Evolutionary conservation across 805 yeast species (phyloP).

Genomic region (Lachancea mirantina): DNA sequence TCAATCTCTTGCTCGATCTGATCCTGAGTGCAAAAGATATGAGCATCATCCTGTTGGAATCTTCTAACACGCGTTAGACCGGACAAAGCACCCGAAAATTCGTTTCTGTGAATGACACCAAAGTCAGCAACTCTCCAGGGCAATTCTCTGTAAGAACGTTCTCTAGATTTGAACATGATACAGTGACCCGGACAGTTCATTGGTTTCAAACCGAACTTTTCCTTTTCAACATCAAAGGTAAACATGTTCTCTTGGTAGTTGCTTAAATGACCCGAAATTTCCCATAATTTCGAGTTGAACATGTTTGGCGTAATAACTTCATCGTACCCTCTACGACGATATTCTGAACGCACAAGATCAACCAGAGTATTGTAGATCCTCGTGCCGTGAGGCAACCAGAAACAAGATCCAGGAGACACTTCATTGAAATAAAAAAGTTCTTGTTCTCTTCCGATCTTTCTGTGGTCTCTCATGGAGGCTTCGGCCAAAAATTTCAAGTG

Average conservation of each 20-base stretch:
- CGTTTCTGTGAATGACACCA: constrained; percentile 96
- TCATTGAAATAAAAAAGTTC: constrained; percentile 93
- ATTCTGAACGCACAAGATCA: constrained; percentile 74
- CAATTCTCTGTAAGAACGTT: constrained; percentile 91
- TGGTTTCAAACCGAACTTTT: constrained; percentile 88
- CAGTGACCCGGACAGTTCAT: constrained; percentile 94
- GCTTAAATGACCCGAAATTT: constrained; percentile 97
- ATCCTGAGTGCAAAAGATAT: constrained; percentile 88
- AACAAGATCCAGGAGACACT: constrained; percentile 95
- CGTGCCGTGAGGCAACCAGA: constrained; percentile 99
- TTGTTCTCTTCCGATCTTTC: constrained; percentile 94
- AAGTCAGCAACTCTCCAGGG: constrained; percentile 99
- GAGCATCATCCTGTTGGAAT: constrained; percentile 99
- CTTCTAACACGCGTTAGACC: constrained; percentile 96
- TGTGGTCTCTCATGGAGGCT: constrained; percentile 92
- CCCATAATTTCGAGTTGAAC: constrained; percentile 97
- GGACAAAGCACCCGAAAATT: constrained; percentile 89
- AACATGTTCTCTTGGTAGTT: constrained; percentile 98
- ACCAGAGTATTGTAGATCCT: constrained; percentile 88
- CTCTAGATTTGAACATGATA: constrained; percentile 82
- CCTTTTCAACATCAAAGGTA: constrained; percentile 94
- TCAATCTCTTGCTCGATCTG: constrained; percentile 85
- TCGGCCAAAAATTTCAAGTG: constrained; percentile 91
- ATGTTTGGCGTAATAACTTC: constrained; percentile 99
- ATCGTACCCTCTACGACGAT: constrained; percentile 89